Evolutionary conservation across 2,329 filamentous ascomycete species (phyloP), one percentile per base, ranked within the genome.

Genomic region (Alternaria longipes): DNA sequence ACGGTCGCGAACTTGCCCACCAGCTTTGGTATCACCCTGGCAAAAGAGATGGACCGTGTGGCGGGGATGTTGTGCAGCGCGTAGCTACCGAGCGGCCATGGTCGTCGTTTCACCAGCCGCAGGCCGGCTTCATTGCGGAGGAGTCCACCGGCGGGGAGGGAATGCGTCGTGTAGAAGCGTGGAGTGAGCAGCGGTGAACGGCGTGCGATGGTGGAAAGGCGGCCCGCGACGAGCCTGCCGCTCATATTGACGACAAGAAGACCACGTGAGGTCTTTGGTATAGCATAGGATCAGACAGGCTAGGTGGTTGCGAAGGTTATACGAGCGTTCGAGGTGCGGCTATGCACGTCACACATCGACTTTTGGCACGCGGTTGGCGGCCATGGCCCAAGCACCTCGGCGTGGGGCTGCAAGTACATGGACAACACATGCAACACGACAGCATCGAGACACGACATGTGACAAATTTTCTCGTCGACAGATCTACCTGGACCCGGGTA

Each of bases 1-100:
- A 97, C 84, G 58, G 93, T 89, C 36, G 90, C 86, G 70, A 99
- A 90, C 82, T 97, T 99, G 74, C 95, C 81, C n/a, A 95, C 89
- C 52, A 99, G 85, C 77, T 92, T 94, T 2, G 96, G 96, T 32
- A 99, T 82, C 12, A 85, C 83, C 45, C 89, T 82, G n/a, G 84
- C 84, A 73, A 91, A 90, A n/a, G 88, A 90, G 50, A 90, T 87
- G 55, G 85, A 84, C 54, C 89, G 84, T 42, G 89, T 85, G 16
- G 86, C 85, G 54, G 87, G 86, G 22, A 90, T 81, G 83, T 97
- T 96, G 80, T 97, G 94, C 69, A 97, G 92, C 22, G 90, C 86
- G 74, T 92, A 95, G 52, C 85, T 81, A 38, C 91, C 91, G 12
- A 89, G 84, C n/a, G 92, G 90, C 90, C 91, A 95, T 78, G 89